phyloP scores from a whole-genome alignment of 1,284 basidiomycete species.

The Moesziomyces globuligerus region DNA sequence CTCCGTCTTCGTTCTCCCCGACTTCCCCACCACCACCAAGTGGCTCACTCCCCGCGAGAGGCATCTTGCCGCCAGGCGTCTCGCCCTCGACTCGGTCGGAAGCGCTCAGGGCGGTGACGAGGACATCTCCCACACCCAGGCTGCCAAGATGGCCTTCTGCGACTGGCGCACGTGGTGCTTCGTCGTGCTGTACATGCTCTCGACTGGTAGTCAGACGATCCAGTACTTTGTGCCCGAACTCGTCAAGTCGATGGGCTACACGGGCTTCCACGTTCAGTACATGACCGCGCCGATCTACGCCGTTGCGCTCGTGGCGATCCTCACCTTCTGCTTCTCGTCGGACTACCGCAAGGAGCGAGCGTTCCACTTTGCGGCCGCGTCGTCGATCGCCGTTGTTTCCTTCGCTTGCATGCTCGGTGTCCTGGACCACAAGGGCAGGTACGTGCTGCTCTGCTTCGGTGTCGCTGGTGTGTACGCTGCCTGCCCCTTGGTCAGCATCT shows the following conservation, averaged over 20 bases:
- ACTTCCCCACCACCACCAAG: conserved; percentile 30
- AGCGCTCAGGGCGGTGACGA: conserved; percentile 19
- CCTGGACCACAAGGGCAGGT: conserved; percentile 67
- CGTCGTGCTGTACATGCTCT: conserved; percentile 68
- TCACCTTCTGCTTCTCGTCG: conserved; percentile 59
- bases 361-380: conserved; percentile 66
- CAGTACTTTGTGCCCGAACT: conserved; percentile 58
- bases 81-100: conserved; percentile 16
- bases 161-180: conserved; percentile 68
- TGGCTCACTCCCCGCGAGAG: conserved; percentile 39
- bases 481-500: conserved; percentile 67
- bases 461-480: conserved; percentile 70
- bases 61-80: conserved; percentile 14
- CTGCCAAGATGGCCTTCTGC: conserved; percentile 66
- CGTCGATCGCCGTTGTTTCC: conserved; percentile 46
- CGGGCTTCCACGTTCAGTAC: conserved; percentile 40
- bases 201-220: conserved; percentile 51
- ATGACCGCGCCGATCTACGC: conserved; percentile 34
- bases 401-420: conserved; percentile 69
- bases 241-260: conserved; percentile 49
- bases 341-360: conserved; percentile 68
- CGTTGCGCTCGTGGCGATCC: conserved; percentile 20
- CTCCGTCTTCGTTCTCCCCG: conserved; percentile 27
- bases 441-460: conserved; percentile 70
- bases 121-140: conserved; percentile 62